Evolutionary conservation across 2,329 filamentous ascomycete genomes (phyloP).

Genomic region (Talaromyces marneffei): DNA sequence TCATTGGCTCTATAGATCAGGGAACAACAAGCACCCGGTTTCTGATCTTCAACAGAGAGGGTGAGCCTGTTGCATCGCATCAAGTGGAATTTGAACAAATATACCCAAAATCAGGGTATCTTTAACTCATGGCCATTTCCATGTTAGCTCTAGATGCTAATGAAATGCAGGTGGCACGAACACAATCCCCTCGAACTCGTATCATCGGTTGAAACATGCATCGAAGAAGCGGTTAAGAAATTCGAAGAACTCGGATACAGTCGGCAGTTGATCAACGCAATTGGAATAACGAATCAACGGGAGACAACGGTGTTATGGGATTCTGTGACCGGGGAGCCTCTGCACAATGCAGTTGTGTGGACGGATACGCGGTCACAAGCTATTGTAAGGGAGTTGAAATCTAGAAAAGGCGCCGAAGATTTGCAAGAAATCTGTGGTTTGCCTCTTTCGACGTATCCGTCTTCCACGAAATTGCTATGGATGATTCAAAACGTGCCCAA

Average conservation of each 20-base stretch:
- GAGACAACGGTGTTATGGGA: conserved; percentile 88
- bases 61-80: conserved; percentile 72
- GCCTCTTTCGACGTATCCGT: conserved; percentile 81
- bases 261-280: conserved; percentile 59
- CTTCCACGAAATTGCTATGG: conserved; percentile 78
- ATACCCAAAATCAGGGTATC: conserved; percentile 74
- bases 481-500: conserved; percentile 65
- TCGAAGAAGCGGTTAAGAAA: conserved; percentile 63
- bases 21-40: conserved; percentile 86
- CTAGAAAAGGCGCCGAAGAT: conserved; percentile 57
- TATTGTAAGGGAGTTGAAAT: conserved; percentile 70
- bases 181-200: conserved; percentile 75
- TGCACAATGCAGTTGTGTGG: conserved; percentile 85
- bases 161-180: conserved; percentile 68
- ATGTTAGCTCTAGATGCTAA: neutral
- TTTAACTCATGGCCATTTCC: neutral
- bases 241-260: conserved; percentile 63
- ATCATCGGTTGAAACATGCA: conserved; percentile 67
- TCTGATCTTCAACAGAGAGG: conserved; percentile 76
- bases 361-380: conserved; percentile 74
- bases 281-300: conserved; percentile 86
- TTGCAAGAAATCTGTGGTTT: conserved; percentile 68
- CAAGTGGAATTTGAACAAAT: conserved; percentile 81
- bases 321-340: conserved; percentile 66
- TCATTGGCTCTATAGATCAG: conserved; percentile 82